These are phyloP conservation scores for Papiliotrema flavescens DNA, from an alignment of 1,284 basidiomycete species.

Conservation along the genomic window DNA sequence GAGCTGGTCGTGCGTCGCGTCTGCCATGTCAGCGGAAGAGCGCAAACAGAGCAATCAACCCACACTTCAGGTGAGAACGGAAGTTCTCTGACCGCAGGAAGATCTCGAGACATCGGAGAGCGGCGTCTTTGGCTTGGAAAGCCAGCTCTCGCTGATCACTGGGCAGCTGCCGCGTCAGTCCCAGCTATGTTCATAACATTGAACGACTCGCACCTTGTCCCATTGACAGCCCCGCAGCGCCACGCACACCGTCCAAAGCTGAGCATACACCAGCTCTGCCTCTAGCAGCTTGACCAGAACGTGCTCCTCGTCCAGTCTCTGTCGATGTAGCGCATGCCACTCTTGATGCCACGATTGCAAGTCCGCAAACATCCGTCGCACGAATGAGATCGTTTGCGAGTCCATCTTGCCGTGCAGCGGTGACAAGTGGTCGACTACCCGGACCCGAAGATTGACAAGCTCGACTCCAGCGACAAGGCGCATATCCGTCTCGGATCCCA, in stretches of 20 bases:
- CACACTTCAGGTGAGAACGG: slow-evolving; percentile 42
- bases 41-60: not conserved
- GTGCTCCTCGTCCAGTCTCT: slow-evolving; percentile 65
- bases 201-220: slow-evolving; percentile 70
- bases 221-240: slow-evolving; percentile 84
- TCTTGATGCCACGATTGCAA: slow-evolving; percentile 72
- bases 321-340: slow-evolving; percentile 75
- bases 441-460: slow-evolving; percentile 76
- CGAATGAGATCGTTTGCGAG: slow-evolving; percentile 75
- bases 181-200: not conserved
- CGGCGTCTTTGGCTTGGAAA: slow-evolving; percentile 88
- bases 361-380: slow-evolving; percentile 75
- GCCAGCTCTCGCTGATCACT: slow-evolving; percentile 89
- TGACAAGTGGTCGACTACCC: slow-evolving; percentile 82
- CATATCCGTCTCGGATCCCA: slow-evolving; percentile 81
- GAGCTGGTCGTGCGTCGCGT: slow-evolving; percentile 87
- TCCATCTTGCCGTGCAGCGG: slow-evolving; percentile 83
- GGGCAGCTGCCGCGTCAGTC: slow-evolving; percentile 38
- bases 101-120: slow-evolving; percentile 67
- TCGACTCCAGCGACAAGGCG: slow-evolving; percentile 81
- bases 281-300: slow-evolving; percentile 78
- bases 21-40: slow-evolving; percentile 35
- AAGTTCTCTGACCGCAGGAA: slow-evolving; percentile 36
- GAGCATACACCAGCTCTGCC: slow-evolving; percentile 83
- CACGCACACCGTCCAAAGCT: slow-evolving; percentile 89